Percentiles rank a stretch among this genome's conserved stretches.
phyloP scores from a whole-genome alignment of 768 basidiomycete genomes.

The Mycena indigotica region DNA sequence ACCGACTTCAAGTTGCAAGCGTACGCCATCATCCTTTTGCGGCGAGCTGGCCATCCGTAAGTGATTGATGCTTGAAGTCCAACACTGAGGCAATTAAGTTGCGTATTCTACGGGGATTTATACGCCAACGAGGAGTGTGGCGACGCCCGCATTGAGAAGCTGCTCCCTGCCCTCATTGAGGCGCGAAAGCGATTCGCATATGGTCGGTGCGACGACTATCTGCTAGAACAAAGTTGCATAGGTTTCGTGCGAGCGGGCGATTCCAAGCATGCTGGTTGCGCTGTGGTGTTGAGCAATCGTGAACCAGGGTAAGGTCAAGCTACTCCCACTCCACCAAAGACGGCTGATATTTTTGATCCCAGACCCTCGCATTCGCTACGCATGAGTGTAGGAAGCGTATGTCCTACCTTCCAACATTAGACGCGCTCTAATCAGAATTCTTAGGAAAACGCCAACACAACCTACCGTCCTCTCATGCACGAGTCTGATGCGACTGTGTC shows the following conservation, averaged over 20 bases:
- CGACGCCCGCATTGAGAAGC: slow-evolving; percentile 50
- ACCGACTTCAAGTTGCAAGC: slow-evolving; percentile 77
- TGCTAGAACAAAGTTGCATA: slow-evolving; percentile 60
- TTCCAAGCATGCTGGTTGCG: slow-evolving; percentile 58
- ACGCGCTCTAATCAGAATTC: not conserved
- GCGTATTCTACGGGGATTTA: slow-evolving; percentile 86
- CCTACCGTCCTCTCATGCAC: slow-evolving; percentile 54
- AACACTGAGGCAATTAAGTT: no score
- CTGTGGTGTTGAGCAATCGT: slow-evolving; percentile 69
- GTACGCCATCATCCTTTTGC: slow-evolving; percentile 77
- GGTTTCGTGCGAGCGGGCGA: slow-evolving; percentile 76
- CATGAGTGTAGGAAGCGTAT: slow-evolving; percentile 68
- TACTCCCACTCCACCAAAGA: not conserved
- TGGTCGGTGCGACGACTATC: slow-evolving; percentile 65
- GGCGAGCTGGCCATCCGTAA: slow-evolving; percentile 72
- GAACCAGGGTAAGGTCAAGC: slow-evolving; percentile 28
- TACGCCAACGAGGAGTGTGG: slow-evolving; percentile 74
- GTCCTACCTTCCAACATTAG: slow-evolving; percentile 28
- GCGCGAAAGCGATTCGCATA: slow-evolving; percentile 70
- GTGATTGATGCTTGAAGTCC: slow-evolving; percentile 36
- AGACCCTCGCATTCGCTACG: slow-evolving; percentile 45
- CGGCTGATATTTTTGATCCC: not conserved
- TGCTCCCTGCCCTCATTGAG: slow-evolving; percentile 56
- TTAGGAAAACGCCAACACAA: slow-evolving; percentile 40
- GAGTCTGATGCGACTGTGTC: slow-evolving; percentile 41